Base-by-base conservation (phyloP, 139 green algal genomes). In the Bryopsis sp. region DNA sequence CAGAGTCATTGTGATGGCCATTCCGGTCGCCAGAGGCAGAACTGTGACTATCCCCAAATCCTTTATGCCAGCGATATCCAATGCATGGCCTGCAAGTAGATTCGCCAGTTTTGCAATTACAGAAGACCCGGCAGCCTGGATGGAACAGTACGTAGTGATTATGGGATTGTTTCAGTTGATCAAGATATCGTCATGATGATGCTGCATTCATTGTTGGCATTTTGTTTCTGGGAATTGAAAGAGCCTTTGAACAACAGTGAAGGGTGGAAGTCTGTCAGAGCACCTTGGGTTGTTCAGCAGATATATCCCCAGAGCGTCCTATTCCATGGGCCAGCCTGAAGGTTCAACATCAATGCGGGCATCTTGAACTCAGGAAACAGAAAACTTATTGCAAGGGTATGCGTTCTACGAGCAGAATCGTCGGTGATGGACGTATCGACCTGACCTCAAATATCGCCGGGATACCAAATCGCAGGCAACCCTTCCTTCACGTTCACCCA, bases 261-360 rank as follows among this genome's bases (percentile, higher is more conserved):
- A n/a, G n/a, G n/a, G n/a, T n/a, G n/a, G n/a, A n/a, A n/a, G n/a
- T n/a, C n/a, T n/a, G n/a, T n/a, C n/a, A n/a, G n/a, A n/a, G n/a
- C n/a, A n/a, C n/a, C 80, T 98, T 98, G 57, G 94, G 94, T 69
- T 99, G 94, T 76, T 96, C 91, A 19, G 95, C 94, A 2, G 88
- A 75, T 28, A 98, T 76, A 74, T 96, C 89, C 0, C 93, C 93
- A 0, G 81, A 92, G 0, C 93, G 72, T 0, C 93, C 93, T 31
- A 99, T 94, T 61, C 93, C 93, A 64, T 99, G 93, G 0, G 89
- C 84, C 7, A 99, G 72, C 28, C 82, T 60, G 67, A 76, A 93
- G 75, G 43, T 72, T 26, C 43, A 50, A 50, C 15, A 50, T 19
- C 43, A 50, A 11, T 50, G 15, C 43, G 15, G n/a, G n/a, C n/a